A percentile compares a stretch with the other conserved stretches of the same genome.
phyloP scores from a whole-genome alignment of 805 yeast species.

The Saccharomycopsis capsularis region DNA sequence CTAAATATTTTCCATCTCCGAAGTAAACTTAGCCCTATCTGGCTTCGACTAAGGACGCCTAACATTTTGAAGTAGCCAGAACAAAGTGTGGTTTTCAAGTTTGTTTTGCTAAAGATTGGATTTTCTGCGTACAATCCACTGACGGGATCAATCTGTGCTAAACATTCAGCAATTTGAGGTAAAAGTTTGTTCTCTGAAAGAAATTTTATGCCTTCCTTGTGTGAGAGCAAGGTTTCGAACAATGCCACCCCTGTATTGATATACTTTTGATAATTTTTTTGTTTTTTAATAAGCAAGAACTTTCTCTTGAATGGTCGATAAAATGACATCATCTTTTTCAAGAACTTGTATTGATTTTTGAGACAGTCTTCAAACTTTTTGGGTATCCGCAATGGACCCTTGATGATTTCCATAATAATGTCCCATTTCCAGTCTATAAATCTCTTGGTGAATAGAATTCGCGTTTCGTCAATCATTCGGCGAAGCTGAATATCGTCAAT shows the following conservation, averaged over 20 bases:
- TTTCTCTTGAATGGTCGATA: slow-evolving; percentile 87
- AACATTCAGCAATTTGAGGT: slow-evolving; percentile 83
- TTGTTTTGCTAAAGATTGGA: slow-evolving; percentile 58
- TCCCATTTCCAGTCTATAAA: slow-evolving; percentile 87
- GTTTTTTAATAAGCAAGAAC: slow-evolving; percentile 49
- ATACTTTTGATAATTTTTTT: slow-evolving; percentile 48
- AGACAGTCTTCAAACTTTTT: slow-evolving; percentile 69
- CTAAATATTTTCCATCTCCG: slow-evolving; percentile 83
- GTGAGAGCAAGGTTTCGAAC: slow-evolving; percentile 54
- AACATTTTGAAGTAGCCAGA: slow-evolving; percentile 73
- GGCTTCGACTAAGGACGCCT: slow-evolving; percentile 58
- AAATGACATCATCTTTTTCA: slow-evolving; percentile 78
- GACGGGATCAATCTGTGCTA: slow-evolving; percentile 76
- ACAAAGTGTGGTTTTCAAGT: slow-evolving; percentile 59
- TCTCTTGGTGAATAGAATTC: slow-evolving; percentile 70
- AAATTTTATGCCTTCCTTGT: slow-evolving; percentile 59
- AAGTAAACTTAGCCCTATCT: slow-evolving; percentile 59
- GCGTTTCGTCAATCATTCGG: slow-evolving; percentile 57
- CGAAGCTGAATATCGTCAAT: slow-evolving; percentile 66
- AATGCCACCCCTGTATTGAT: slow-evolving; percentile 71
- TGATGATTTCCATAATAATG: slow-evolving; percentile 59
- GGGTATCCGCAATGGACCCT: slow-evolving; percentile 74
- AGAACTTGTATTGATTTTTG: slow-evolving; percentile 66
- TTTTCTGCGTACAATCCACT: slow-evolving; percentile 69
- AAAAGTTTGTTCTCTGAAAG: slow-evolving; percentile 67